phyloP scores from a whole-genome alignment of 192 early-diverging fungal species.

The Dimargaris xerosporica region DNA sequence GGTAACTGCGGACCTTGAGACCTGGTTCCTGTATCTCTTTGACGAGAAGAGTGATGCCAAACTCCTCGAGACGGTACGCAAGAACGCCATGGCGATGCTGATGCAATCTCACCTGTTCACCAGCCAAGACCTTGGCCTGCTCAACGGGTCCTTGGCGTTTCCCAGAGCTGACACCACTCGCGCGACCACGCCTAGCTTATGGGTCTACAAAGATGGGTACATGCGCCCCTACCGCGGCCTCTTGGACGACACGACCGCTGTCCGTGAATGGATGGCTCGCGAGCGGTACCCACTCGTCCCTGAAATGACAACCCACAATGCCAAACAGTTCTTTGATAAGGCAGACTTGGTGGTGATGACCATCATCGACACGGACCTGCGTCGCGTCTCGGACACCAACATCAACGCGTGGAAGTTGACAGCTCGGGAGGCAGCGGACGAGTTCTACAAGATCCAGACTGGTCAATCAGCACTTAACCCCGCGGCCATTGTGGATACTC shows the following conservation, averaged over 20 bases:
- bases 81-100: neutral
- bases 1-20: neutral
- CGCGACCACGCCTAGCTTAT: constrained; percentile 26
- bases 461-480: constrained; percentile 14
- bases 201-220: constrained; percentile 45
- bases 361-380: constrained; percentile 32
- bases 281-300: constrained; percentile 53
- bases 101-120: constrained; percentile 9
- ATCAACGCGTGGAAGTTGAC: constrained; percentile 8
- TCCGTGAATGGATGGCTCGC: constrained; percentile 42
- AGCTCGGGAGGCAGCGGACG: constrained; percentile 2
- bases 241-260: constrained; percentile 21
- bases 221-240: constrained; percentile 16
- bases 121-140: constrained; percentile 10
- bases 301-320: constrained; percentile 44
- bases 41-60: neutral
- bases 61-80: neutral
- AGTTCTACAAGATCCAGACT: constrained; percentile 5
- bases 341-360: constrained; percentile 46
- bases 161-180: constrained; percentile 13
- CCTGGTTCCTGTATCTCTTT: constrained; percentile 6
- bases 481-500: neutral
- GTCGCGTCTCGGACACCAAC: neutral
- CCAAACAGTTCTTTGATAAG: constrained; percentile 50
- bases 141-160: constrained; percentile 3